Evolutionary conservation across 306 rosid genomes (phyloP).

Genomic region (Rosa rugosa): DNA sequence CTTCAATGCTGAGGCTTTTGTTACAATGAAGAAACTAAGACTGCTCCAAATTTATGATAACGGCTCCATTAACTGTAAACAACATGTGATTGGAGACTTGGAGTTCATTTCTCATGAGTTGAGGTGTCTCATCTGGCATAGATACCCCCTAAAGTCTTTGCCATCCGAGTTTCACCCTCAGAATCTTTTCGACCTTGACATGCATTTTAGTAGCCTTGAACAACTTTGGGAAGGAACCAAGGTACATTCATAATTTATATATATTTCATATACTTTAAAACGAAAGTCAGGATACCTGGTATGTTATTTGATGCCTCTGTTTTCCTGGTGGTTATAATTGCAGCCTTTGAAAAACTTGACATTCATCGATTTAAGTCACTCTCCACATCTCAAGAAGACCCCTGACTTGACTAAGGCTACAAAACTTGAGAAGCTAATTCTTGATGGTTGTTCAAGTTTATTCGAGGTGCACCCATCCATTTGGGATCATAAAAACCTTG

Average conservation of each 20-base stretch:
- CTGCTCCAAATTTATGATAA: slow-evolving; percentile 14
- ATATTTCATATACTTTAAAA: background rate
- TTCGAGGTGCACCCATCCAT: slow-evolving; percentile 11
- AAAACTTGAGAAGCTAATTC: slow-evolving; percentile 14
- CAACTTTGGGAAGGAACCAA: slow-evolving; percentile 8
- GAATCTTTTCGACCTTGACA: slow-evolving; percentile 25
- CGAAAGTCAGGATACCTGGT: background rate
- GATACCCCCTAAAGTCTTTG: slow-evolving; percentile 21
- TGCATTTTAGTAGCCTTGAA: background rate
- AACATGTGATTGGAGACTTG: background rate
- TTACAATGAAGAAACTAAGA: slow-evolving; percentile 22
- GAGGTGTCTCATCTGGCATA: slow-evolving; percentile 23
- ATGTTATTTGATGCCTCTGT: background rate
- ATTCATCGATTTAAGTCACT: slow-evolving; percentile 7
- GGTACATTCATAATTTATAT: background rate
- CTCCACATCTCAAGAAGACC: background rate
- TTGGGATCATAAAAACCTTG: background rate
- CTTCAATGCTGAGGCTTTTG: slow-evolving; percentile 27
- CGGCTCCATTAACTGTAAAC: background rate
- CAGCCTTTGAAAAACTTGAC: slow-evolving; percentile 8
- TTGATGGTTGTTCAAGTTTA: slow-evolving; percentile 22
- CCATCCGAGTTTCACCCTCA: background rate
- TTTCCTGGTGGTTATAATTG: background rate
- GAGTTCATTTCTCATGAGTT: slow-evolving; percentile 14
- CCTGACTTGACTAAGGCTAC: slow-evolving; percentile 26